Evolutionary conservation across 1,284 basidiomycete genomes (phyloP).

Genomic region (Naganishia sp.): DNA sequence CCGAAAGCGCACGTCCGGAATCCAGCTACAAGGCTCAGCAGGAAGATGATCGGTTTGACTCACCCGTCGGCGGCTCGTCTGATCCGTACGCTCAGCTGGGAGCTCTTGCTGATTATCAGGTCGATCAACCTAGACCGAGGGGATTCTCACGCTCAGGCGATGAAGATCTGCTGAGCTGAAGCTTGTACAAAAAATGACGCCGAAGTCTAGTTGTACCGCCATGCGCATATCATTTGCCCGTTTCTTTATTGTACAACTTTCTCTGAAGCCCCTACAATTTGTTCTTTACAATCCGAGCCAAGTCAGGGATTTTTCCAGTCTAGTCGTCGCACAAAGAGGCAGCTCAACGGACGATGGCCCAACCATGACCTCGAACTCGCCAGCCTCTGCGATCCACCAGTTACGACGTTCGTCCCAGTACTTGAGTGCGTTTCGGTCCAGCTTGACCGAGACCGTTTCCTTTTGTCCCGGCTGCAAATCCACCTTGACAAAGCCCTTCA

Average conservation of each 20-base stretch:
- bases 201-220: neutral
- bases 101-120: constrained; percentile 45
- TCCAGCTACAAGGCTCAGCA: constrained; percentile 32
- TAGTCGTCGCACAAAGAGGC: constrained; percentile 22
- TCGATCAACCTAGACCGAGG: constrained; percentile 49
- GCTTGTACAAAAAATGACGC: neutral
- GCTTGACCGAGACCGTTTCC: constrained; percentile 40
- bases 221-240: neutral
- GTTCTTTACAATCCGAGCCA: constrained; percentile 32
- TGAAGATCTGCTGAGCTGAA: constrained; percentile 28
- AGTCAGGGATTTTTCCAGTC: constrained; percentile 31
- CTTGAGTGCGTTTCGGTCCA: constrained; percentile 40
- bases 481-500: constrained; percentile 49
- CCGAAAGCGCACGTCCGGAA: constrained; percentile 27
- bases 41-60: constrained; percentile 34
- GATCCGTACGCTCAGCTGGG: constrained; percentile 53
- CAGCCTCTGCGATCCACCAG: constrained; percentile 39
- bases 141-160: constrained; percentile 40
- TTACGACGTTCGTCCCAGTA: constrained; percentile 34
- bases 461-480: constrained; percentile 43
- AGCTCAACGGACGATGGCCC: constrained; percentile 27
- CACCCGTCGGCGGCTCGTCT: constrained; percentile 29
- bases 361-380: constrained; percentile 57
- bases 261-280: neutral
- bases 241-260: neutral